Base-by-base conservation (phyloP, 176 grass and related monocot species). In the Pontederia crassipes region DNA sequence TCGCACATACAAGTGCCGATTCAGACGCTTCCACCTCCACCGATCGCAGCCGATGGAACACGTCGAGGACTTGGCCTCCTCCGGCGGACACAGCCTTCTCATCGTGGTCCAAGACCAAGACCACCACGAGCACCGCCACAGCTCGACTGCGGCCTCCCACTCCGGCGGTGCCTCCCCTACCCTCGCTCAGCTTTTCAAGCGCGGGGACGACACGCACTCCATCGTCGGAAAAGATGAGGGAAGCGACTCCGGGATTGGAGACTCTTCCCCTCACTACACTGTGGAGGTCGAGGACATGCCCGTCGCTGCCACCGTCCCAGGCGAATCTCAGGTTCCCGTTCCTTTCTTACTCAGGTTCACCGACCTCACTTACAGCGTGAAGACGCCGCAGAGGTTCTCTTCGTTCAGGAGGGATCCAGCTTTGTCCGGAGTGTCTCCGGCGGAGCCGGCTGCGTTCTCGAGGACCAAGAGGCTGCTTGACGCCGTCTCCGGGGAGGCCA, bases 41-140 rank as follows among this genome's bases (percentile, higher is more conserved):
- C 57, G 88, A 59, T 68, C 88, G 32, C 89, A 87, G 58, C 71
- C 72, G 29, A 98, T 98, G 94, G 88, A 92, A 67, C 82, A 86
- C 49, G 94, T 76, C 11, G 87, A 86, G 46, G 92, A 81, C 26
- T 79, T 88, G 32, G 32, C 32, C 32, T 40, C 32, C 32, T 40
- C 32, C 63, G 74, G 83, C 46, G 83, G 83, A 11, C 84, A 70
- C 35, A 84, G 92, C 9, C 72, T 88, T 35, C 54, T 83, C 11
- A 72, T 85, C 46, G 46, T 77, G 50, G 32, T 40, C 2, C 81
- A 85, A 48, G 75, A 75, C 67, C 49, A 68, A 3, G 18, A 64
- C 46, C 62, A 57, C 10, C 49, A 68, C 8, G n/a, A 64, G 32
- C 62, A 57, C 10, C 66, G 17, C 62, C 46, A 45, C 71, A 46